Base-by-base conservation (phyloP, 2,329 filamentous ascomycete species). In the Zarea fungicola region DNA sequence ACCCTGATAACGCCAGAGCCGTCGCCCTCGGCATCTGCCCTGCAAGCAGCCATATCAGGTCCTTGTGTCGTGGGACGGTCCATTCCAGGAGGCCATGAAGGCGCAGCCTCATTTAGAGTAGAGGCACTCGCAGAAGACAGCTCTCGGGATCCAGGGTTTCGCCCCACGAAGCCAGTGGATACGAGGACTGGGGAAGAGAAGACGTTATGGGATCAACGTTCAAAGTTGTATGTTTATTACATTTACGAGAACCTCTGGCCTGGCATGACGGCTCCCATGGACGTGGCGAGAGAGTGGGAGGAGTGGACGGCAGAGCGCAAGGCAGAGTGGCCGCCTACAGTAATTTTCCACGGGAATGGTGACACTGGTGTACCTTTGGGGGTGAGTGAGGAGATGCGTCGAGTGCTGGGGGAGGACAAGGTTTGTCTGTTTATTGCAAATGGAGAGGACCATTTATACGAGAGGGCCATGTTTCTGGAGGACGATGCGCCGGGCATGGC, bases 221-320 rank as follows among this genome's bases (percentile, higher is more conserved):
- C 58, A 1, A 41, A 56, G 29, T 52, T 68, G 13, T 69, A 68
- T 39, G 60, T 65, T 19, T 66, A 67, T 52, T 66, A 60, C 41
- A 58, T 62, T 14, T 53, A 66, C 52, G 56, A 58, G 6, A 68
- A 67, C 36, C 42, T 45, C 6, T 67, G 59, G 51, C 36, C 56
- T 2, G 46, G 49, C 3, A 42, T 67, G 7, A 53, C 66, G 3
- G 62, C 58, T 2, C 50, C 55, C 6, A 49, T 64, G 7, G 65
- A 69, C 31, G 54, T 50, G 1, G 66, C 64, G 1, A 65, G 61
- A n/a, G 56, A 60, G 7, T 66, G 62, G 64, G 56, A 59, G 2
- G 42, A 45, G 11, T 37, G 49, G 10, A 13, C 52, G 0, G 42
- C 35, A 8, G 48, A 50, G n/a, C 56, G 52, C 35, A 43, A 53